Evolutionary conservation across 2,329 filamentous ascomycete species (phyloP).

Genomic region (Teratosphaeria viscida): DNA sequence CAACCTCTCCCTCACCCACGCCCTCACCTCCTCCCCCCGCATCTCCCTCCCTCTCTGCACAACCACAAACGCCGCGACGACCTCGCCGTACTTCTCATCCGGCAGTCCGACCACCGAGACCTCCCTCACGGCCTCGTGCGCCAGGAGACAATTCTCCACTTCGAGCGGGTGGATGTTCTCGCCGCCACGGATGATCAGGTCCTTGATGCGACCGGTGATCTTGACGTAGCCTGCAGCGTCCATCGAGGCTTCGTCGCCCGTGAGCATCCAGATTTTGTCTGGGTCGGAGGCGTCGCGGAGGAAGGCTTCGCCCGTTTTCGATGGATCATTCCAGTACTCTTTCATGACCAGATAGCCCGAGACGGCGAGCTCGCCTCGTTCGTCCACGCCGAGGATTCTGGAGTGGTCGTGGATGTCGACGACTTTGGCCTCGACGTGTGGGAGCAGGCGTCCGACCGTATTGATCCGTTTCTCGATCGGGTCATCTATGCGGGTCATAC

Average conservation of each 20-base stretch:
- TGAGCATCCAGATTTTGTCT: slow-evolving; percentile 71
- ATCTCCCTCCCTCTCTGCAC: slow-evolving; percentile 32
- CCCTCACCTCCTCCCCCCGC: slow-evolving; percentile 47
- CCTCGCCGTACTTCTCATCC: slow-evolving; percentile 75
- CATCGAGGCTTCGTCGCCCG: slow-evolving; percentile 84
- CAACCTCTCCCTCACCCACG: slow-evolving; percentile 62
- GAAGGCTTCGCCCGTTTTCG: slow-evolving; percentile 58
- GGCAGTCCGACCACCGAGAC: slow-evolving; percentile 75
- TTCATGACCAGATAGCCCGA: slow-evolving; percentile 84
- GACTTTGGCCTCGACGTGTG: slow-evolving; percentile 70
- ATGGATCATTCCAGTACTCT: slow-evolving; percentile 73
- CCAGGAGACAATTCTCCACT: slow-evolving; percentile 77
- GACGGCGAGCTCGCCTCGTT: slow-evolving; percentile 71
- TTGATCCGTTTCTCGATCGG: slow-evolving; percentile 61
- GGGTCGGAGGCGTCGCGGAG: slow-evolving; percentile 46
- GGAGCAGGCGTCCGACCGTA: slow-evolving; percentile 70
- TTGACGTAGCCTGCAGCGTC: slow-evolving; percentile 71
- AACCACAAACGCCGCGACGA: slow-evolving; percentile 75
- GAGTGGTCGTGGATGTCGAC: slow-evolving; percentile 57
- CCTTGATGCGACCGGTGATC: slow-evolving; percentile 88
- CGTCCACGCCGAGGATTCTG: slow-evolving; percentile 50
- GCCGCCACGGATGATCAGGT: slow-evolving; percentile 86
- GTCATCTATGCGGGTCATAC: slow-evolving; percentile 74
- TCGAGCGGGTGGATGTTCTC: slow-evolving; percentile 95
- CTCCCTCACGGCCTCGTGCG: slow-evolving; percentile 59